These are phyloP conservation scores for Fraxinus latifolia DNA, from an alignment of 305 asterid genomes.

Conservation along the genomic window DNA sequence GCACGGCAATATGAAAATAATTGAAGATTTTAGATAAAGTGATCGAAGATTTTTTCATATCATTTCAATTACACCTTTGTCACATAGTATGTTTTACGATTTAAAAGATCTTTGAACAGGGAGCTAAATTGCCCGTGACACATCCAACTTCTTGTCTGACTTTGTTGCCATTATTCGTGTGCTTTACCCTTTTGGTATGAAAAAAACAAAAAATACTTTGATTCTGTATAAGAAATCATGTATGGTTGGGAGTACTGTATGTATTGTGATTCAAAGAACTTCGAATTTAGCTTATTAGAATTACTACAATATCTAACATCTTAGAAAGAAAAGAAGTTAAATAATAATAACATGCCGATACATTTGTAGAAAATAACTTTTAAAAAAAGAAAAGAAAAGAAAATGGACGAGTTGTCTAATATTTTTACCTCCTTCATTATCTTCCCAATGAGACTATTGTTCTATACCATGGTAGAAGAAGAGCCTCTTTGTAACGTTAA, in stretches of 20 bases:
- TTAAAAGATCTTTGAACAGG: background rate
- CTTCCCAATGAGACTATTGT: background rate
- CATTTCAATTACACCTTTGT: background rate
- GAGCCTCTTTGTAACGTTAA: background rate
- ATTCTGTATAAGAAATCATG: background rate
- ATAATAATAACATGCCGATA: background rate
- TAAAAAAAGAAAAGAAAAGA: no score
- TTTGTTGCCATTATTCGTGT: background rate
- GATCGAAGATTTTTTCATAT: background rate
- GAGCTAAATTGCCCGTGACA: background rate
- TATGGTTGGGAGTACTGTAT: background rate
- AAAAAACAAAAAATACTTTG: no score
- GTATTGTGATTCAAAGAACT: no score
- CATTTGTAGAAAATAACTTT: no score
- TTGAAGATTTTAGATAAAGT: background rate
- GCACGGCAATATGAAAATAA: background rate
- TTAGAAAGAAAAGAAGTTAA: background rate
- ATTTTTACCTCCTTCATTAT: background rate
- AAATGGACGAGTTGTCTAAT: background rate
- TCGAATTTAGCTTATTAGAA: no score
- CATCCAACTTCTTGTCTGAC: background rate
- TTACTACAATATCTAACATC: background rate
- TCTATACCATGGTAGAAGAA: background rate
- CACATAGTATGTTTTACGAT: background rate
- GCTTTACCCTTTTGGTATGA: background rate